Percentiles rank a stretch among this genome's conserved stretches.
These are phyloP conservation scores for Cardamine resedifolia DNA, from an alignment of 345 rosid genomes.

Conservation along the genomic window DNA sequence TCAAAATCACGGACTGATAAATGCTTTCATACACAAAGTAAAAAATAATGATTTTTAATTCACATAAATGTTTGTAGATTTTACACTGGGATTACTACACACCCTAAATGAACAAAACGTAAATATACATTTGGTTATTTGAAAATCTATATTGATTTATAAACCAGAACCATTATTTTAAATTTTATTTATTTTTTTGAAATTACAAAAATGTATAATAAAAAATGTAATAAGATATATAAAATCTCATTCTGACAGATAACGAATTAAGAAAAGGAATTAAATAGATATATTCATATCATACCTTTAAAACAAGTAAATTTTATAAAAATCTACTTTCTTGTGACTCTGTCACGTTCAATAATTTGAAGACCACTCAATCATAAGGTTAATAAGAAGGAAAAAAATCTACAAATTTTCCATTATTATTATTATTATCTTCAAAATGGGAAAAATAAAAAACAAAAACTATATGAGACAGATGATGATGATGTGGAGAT, in stretches of 20 bases:
- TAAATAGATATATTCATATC: background rate
- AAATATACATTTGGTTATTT: background rate
- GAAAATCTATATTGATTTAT: background rate
- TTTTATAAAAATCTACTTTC: constrained; percentile 23
- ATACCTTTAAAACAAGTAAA: background rate
- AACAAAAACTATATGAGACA: background rate
- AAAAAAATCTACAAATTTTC: background rate
- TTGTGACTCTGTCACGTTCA: constrained; percentile 36
- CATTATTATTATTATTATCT: constrained; percentile 7
- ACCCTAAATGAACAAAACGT: background rate
- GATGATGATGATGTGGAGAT: constrained; percentile 31
- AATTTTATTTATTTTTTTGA: background rate
- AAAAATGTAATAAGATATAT: background rate
- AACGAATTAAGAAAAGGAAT: background rate
- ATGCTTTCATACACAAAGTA: background rate
- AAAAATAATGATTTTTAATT: background rate
- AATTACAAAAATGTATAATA: background rate
- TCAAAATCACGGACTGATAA: background rate
- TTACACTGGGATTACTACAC: background rate
- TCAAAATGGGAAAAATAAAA: background rate
- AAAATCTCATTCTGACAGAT: background rate
- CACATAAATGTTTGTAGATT: background rate
- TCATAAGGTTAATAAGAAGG: background rate
- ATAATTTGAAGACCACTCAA: constrained; percentile 33
- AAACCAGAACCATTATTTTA: background rate